phyloP scores from a whole-genome alignment of 345 rosid species.

The Zanthoxylum bungeanum region DNA sequence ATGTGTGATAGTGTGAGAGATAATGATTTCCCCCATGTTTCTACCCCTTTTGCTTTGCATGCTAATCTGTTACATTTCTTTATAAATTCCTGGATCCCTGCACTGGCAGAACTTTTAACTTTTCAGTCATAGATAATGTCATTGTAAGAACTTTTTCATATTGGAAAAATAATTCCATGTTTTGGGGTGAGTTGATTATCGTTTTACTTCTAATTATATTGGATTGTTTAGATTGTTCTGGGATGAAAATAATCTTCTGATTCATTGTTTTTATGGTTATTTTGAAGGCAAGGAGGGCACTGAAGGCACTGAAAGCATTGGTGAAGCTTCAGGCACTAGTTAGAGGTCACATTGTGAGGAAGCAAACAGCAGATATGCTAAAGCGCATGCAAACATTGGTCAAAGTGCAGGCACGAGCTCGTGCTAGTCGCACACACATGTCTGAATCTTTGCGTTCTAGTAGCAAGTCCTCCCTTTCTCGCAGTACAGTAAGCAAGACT shows the following conservation, averaged over 20 bases:
- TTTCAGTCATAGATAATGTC: neutral
- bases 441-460: constrained; percentile 52
- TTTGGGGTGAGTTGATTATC: neutral
- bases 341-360: constrained; percentile 89
- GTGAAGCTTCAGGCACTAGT: constrained; percentile 96
- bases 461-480: constrained; percentile 47
- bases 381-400: constrained; percentile 84
- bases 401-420: constrained; percentile 70
- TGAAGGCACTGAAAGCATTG: constrained; percentile 83
- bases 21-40: constrained; percentile 17
- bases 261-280: constrained; percentile 8
- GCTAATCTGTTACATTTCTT: neutral
- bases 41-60: neutral
- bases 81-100: neutral
- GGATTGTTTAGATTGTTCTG: neutral
- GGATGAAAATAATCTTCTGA: constrained; percentile 5
- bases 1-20: neutral
- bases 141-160: neutral
- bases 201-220: neutral
- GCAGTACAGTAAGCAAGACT: constrained; percentile 38
- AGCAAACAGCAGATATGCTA: constrained; percentile 76
- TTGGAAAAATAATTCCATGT: neutral
- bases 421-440: constrained; percentile 51
- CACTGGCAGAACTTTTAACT: neutral
- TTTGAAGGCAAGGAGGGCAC: constrained; percentile 81